These are phyloP conservation scores for Anthoceros angustus DNA, from an alignment of 225 moss, liverwort and hornwort species.

Conservation along the genomic window DNA sequence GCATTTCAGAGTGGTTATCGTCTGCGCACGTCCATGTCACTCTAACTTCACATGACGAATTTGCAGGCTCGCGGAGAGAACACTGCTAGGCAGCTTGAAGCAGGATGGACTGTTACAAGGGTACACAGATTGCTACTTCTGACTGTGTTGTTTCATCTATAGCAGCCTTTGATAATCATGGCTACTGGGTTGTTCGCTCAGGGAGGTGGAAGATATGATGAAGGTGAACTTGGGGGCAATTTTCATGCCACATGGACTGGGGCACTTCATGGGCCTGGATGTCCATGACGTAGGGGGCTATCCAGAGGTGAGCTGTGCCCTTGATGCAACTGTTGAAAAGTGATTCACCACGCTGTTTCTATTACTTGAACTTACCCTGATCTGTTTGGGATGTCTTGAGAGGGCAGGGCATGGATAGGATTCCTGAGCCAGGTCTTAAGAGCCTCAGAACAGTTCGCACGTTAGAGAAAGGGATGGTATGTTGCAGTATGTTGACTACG, in stretches of 20 bases:
- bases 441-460: slow-evolving; percentile 54
- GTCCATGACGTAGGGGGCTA: slow-evolving; percentile 77
- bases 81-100: slow-evolving; percentile 46
- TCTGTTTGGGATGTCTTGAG: not conserved
- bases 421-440: slow-evolving; percentile 40
- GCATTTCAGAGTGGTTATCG: too few relatives aligned
- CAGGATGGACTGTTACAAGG: slow-evolving; percentile 47
- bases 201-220: slow-evolving; percentile 62
- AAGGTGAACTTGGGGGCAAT: slow-evolving; percentile 51
- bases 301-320: slow-evolving; percentile 30
- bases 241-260: slow-evolving; percentile 98
- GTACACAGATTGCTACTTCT: slow-evolving; percentile 14
- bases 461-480: slow-evolving; percentile 69
- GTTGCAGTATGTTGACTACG: not conserved
- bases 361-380: not conserved
- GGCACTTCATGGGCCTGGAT: slow-evolving; percentile 85
- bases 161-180: too few relatives aligned
- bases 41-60: too few relatives aligned
- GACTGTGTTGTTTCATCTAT: not conserved
- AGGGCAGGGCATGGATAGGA: slow-evolving; percentile 38
- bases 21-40: too few relatives aligned
- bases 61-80: slow-evolving; percentile 47
- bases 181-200: too few relatives aligned
- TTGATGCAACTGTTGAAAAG: not conserved
- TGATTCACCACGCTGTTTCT: not conserved